These are phyloP conservation scores for Coleophoma eucalyptorum DNA, from an alignment of 2,329 filamentous ascomycete species.

Conservation along the genomic window DNA sequence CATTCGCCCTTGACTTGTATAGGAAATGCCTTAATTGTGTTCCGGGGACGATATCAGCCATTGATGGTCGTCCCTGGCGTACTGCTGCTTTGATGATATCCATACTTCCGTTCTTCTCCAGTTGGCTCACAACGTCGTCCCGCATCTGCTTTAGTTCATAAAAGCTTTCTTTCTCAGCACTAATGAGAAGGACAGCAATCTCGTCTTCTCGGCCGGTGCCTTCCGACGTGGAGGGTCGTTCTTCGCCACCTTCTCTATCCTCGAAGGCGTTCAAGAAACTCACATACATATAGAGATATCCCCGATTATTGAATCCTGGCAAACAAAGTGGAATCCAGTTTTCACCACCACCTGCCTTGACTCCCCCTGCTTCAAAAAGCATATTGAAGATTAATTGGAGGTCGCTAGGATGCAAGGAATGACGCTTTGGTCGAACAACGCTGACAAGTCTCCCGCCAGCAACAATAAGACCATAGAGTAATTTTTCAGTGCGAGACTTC, in stretches of 20 bases:
- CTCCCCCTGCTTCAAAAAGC: slow-evolving; percentile 91
- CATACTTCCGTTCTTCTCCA: slow-evolving; percentile 73
- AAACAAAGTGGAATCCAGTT: slow-evolving; percentile 97
- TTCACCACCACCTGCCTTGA: slow-evolving; percentile 90
- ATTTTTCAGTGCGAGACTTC: slow-evolving; percentile 69
- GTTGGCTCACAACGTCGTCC: slow-evolving; percentile 59
- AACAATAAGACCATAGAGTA: slow-evolving; percentile 91
- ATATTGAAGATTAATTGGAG: slow-evolving; percentile 98
- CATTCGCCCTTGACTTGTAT: slow-evolving; percentile 91
- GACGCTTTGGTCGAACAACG: slow-evolving; percentile 88
- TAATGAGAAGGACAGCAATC: slow-evolving; percentile 90
- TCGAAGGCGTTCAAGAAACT: slow-evolving; percentile 75
- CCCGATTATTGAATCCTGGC: slow-evolving; percentile 94
- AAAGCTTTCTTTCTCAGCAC: slow-evolving; percentile 88
- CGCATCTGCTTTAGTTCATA: slow-evolving; percentile 78
- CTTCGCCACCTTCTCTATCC: slow-evolving; percentile 32
- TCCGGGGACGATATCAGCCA: slow-evolving; percentile 74
- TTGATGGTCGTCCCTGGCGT: slow-evolving; percentile 63
- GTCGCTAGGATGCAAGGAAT: slow-evolving; percentile 93
- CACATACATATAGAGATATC: slow-evolving; percentile 98
- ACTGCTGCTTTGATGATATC: slow-evolving; percentile 70
- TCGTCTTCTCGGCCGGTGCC: slow-evolving; percentile 69
- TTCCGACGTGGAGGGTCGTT: slow-evolving; percentile 61
- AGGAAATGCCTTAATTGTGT: slow-evolving; percentile 85
- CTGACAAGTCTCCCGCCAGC: slow-evolving; percentile 91